Evolutionary conservation across 1,139 yeast genomes (phyloP).

Genomic region (Kluyveromyces sp.): DNA sequence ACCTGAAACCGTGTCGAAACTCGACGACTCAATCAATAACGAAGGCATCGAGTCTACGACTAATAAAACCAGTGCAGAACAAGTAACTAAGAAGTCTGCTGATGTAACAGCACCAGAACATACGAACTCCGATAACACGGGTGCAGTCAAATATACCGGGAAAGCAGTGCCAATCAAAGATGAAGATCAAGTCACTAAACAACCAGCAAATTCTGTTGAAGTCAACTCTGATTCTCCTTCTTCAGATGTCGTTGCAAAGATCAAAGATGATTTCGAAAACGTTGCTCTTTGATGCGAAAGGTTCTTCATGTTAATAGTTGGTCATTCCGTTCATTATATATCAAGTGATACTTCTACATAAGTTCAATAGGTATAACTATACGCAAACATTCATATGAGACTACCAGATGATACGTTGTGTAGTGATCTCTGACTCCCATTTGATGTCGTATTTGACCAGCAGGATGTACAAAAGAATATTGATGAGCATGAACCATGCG

Average conservation of each 20-base stretch:
- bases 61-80: too few species aligned
- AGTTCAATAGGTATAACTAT: background rate
- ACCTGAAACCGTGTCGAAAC: background rate
- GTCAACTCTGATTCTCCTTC: background rate
- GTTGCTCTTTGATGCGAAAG: conserved; percentile 21
- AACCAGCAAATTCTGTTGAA: background rate
- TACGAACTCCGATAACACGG: too few species aligned
- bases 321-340: background rate
- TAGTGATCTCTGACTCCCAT: conserved; percentile 56
- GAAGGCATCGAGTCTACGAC: background rate
- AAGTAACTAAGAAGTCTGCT: too few species aligned
- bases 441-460: conserved; percentile 57
- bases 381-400: conserved; percentile 1
- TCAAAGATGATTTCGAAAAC: conserved; percentile 24
- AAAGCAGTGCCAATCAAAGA: background rate
- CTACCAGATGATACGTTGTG: conserved; percentile 87
- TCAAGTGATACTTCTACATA: background rate
- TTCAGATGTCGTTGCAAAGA: conserved; percentile 10
- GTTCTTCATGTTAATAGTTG: background rate
- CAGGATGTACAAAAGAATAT: conserved; percentile 44
- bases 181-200: background rate
- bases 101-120: too few species aligned
- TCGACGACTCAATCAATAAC: background rate
- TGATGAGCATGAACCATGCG: conserved; percentile 52
- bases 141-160: background rate